Percentiles rank a stretch among this genome's conserved stretches.
These are phyloP conservation scores for Ceratocystiopsis brevicomis DNA, from an alignment of 2,329 filamentous ascomycete species.

Conservation along the genomic window DNA sequence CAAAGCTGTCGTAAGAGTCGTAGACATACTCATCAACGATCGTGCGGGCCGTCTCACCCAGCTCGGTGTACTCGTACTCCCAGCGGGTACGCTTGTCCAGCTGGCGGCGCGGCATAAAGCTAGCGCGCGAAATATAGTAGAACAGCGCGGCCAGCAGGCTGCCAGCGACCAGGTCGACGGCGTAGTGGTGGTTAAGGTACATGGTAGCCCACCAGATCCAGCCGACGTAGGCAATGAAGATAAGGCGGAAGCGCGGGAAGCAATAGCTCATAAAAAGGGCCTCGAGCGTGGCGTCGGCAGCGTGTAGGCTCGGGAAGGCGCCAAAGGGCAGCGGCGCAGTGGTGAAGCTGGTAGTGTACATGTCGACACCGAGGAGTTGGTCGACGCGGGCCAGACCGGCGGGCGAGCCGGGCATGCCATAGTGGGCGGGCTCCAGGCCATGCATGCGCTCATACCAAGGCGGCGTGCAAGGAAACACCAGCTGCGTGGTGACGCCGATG, in stretches of 20 bases:
- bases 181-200: conserved; percentile 95
- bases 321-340: conserved; percentile 85
- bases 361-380: conserved; percentile 70
- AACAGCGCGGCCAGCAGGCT: conserved; percentile 58
- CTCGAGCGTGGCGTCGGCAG: conserved; percentile 73
- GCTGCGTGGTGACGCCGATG: conserved; percentile 68
- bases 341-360: conserved; percentile 85
- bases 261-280: conserved; percentile 84
- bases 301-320: conserved; percentile 84
- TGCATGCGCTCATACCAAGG: conserved; percentile 95
- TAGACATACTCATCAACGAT: conserved; percentile 26
- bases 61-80: conserved; percentile 89
- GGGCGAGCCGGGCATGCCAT: conserved; percentile 75
- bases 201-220: conserved; percentile 99
- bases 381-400: conserved; percentile 81
- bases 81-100: conserved; percentile 72
- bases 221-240: conserved; percentile 68
- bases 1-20: conserved; percentile 25
- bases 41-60: conserved; percentile 37
- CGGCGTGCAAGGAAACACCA: conserved; percentile 81
- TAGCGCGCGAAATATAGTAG: conserved; percentile 65
- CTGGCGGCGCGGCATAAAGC: conserved; percentile 68
- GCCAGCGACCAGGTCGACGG: conserved; percentile 75
- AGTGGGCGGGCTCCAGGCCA: conserved; percentile 77
- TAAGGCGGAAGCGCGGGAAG: conserved; percentile 63